phyloP scores from a whole-genome alignment of 176 grass and related monocot genomes.

The Aegilops tauschii region DNA sequence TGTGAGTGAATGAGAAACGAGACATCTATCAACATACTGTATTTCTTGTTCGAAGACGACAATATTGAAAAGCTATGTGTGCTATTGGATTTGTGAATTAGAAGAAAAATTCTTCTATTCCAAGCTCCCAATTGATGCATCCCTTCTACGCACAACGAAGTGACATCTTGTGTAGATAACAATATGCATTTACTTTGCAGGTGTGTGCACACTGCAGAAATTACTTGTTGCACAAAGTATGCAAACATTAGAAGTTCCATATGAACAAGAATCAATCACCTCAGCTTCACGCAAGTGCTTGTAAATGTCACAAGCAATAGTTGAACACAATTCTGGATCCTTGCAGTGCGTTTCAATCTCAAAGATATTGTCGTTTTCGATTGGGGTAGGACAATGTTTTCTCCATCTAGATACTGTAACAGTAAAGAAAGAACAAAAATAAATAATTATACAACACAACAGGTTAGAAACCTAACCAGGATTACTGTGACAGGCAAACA shows the following conservation, averaged over 20 bases:
- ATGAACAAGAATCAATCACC: slow-evolving; percentile 47
- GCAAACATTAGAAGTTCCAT: background rate
- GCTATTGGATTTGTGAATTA: background rate
- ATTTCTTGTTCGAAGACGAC: background rate
- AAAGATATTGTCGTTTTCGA: slow-evolving; percentile 35
- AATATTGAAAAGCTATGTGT: background rate
- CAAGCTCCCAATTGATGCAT: background rate
- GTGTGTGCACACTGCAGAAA: background rate
- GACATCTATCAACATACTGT: background rate
- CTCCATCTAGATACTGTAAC: slow-evolving; percentile 40
- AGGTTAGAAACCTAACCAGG: background rate
- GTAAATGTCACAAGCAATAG: slow-evolving; percentile 72
- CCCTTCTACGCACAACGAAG: background rate
- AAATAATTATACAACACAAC: background rate
- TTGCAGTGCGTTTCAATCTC: slow-evolving; percentile 44
- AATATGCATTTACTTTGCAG: background rate
- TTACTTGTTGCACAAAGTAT: too few species aligned
- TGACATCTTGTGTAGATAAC: slow-evolving; percentile 11
- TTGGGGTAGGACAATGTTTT: slow-evolving; percentile 26
- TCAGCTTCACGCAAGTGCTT: slow-evolving; percentile 70
- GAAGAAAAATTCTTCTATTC: background rate
- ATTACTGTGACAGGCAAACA: slow-evolving; percentile 18
- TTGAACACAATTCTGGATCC: slow-evolving; percentile 55
- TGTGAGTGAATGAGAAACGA: background rate
- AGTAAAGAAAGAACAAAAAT: slow-evolving; percentile 25